phyloP scores from a whole-genome alignment of 768 basidiomycete species.

The Mycena epipterygia region DNA sequence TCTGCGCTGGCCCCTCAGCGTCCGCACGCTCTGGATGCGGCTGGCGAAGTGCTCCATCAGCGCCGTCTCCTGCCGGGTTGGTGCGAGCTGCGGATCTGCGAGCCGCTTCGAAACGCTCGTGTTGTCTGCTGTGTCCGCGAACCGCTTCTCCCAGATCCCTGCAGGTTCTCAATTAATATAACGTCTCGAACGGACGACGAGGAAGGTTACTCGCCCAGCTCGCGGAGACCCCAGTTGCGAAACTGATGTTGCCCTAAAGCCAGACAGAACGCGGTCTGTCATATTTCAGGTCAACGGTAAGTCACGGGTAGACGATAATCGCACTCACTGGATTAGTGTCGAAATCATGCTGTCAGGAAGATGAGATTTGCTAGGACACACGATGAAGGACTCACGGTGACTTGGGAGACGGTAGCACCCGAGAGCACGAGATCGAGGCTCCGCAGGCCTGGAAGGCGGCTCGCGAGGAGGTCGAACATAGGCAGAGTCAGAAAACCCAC shows the following conservation, averaged over 20 bases:
- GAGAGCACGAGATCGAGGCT: conserved; percentile 23
- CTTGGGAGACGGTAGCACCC: neutral
- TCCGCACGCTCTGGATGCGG: conserved; percentile 13
- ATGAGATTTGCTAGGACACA: neutral
- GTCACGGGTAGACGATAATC: neutral
- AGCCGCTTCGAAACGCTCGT: too few relatives aligned
- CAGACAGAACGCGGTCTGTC: conserved; percentile 2
- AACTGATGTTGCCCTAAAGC: neutral
- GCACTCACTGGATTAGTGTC: too few relatives aligned
- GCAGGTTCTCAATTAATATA: neutral
- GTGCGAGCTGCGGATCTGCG: neutral
- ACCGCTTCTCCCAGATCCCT: conserved; percentile 32
- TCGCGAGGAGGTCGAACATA: conserved; percentile 24
- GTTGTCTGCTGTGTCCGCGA: too few relatives aligned
- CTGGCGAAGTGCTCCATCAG: conserved; percentile 26
- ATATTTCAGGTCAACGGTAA: neutral
- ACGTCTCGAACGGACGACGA: too few relatives aligned
- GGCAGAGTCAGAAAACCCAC: conserved; percentile 30
- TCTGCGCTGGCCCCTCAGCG: conserved; percentile 16
- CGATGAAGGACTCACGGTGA: neutral
- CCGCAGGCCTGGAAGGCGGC: conserved; percentile 16
- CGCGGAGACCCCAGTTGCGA: conserved; percentile 8
- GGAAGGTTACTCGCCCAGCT: conserved; percentile 19
- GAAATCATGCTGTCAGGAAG: conserved; percentile 5
- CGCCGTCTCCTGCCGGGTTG: neutral